Percentiles rank a stretch among this genome's conserved stretches.
Conservation (phyloP, 495 filamentous ascomycete species). For the Antarctomyces pellizariae region DNA sequence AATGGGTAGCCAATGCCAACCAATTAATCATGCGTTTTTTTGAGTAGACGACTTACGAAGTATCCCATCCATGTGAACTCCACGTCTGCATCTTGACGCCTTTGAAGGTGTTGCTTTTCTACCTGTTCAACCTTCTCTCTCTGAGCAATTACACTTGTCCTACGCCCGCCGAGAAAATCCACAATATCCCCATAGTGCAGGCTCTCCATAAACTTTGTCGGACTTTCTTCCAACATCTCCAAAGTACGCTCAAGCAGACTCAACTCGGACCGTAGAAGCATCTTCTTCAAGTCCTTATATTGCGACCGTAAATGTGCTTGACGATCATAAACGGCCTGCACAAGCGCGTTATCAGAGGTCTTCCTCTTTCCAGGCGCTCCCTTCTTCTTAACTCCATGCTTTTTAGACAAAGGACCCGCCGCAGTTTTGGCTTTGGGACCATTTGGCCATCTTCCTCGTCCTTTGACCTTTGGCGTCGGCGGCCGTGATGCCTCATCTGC, state of each 20-base stretch:
- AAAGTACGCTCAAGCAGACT: slow-evolving; percentile 19
- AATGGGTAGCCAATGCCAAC: no score
- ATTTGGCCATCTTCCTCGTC: no score
- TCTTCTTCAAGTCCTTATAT: slow-evolving; percentile 19
- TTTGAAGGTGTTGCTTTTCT: slow-evolving; percentile 12
- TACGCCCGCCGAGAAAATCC: slow-evolving; percentile 7
- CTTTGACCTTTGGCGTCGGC: no score
- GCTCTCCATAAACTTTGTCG: slow-evolving; percentile 19
- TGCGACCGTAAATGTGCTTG: slow-evolving; percentile 14
- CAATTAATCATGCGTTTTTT: no score
- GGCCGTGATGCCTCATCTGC: no score
- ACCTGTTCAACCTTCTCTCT: slow-evolving; percentile 13
- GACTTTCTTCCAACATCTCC: slow-evolving; percentile 17
- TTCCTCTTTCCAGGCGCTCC: no score
- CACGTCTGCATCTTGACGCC: slow-evolving; percentile 12
- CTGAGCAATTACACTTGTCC: slow-evolving; percentile 9
- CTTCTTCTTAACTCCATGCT: no score
- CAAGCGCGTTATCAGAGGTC: slow-evolving; percentile 9
- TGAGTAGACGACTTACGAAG: no score
- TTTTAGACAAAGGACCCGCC: no score
- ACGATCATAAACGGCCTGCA: slow-evolving; percentile 7
- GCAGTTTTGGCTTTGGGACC: no score
- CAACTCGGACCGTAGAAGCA: slow-evolving; percentile 20
- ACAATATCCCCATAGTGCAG: slow-evolving; percentile 19
- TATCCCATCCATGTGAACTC: no score